Evolutionary conservation across 2,329 filamentous ascomycete species (phyloP), one percentile per base, ranked within the genome.

Genomic region (Cordyceps pruinosa): DNA sequence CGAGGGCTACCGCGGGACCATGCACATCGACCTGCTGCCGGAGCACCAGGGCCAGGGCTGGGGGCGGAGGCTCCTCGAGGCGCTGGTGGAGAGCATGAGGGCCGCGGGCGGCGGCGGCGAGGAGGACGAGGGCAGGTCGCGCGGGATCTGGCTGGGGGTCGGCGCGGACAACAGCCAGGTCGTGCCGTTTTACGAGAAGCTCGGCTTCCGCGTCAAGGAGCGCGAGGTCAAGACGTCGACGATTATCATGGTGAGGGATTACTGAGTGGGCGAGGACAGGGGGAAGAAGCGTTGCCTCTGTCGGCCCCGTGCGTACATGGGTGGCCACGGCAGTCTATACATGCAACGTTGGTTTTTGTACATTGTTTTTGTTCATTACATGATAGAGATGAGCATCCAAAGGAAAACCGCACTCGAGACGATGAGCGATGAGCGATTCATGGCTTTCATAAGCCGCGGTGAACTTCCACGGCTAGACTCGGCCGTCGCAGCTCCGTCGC

Each of bases 21-120:
- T 80, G 76, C 77, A 80, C 65, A 76, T 80, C 52, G 75, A 80
- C 60, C 59, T 80, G 61, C 64, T 80, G 56, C 69, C 69, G 28
- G 63, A 58, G 57, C 75, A 64, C 62, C 75, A 77, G 68, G 69
- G 70, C 0, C 59, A 64, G 28, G 77, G 77, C 2, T 79, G 75
- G 75, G 77, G 77, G 5, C 64, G 70, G 57, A 66, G 66, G 67
- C 55, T 76, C 67, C 67, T 77, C 49, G 70, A 72, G 45, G 58
- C 48, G 59, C 77, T 78, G 60, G 67, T 77, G n/a, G 68, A 68
- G 55, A 71, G 69, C 39, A 67, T 78, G 52, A 63, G 44, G 64
- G 57, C 50, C 57, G 60, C 59, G 35, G 56, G 25, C 7, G 17
- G 58, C 48, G 6, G 19, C 45, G 37, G 51, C 21, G 19, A 13